These are phyloP conservation scores for Colletotrichum kahawae DNA, from an alignment of 2,329 filamentous ascomycete species.

Conservation along the genomic window DNA sequence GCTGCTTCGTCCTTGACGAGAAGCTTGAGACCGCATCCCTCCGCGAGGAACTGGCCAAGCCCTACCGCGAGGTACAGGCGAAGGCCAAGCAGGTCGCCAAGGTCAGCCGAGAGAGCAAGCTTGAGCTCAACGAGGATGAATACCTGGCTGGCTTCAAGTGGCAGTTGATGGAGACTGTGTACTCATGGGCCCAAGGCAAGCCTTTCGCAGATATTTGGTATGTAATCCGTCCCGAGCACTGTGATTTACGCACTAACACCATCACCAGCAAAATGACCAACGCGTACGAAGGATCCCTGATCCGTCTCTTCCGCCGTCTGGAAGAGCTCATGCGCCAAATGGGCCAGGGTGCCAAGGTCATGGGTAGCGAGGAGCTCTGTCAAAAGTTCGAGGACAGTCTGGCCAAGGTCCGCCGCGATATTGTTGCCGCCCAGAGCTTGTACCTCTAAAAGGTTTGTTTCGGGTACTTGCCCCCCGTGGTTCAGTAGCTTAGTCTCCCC, in stretches of 20 bases:
- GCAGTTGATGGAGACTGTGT: constrained; percentile 97
- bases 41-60: constrained; percentile 85
- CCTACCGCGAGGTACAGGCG: constrained; percentile 83
- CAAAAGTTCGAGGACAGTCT: constrained; percentile 90
- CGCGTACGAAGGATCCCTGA: constrained; percentile 94
- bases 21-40: constrained; percentile 81
- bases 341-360: constrained; percentile 94
- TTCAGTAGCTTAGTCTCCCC: background rate
- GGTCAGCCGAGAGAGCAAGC: constrained; percentile 92
- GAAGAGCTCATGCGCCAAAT: constrained; percentile 96
- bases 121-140: constrained; percentile 92
- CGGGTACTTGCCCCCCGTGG: background rate
- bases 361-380: constrained; percentile 94
- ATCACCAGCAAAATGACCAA: constrained; percentile 92
- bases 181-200: constrained; percentile 87
- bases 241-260: background rate
- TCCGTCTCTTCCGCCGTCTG: constrained; percentile 92
- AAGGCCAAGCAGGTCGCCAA: constrained; percentile 91
- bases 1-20: constrained; percentile 97
- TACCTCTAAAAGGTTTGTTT: constrained; percentile 68
- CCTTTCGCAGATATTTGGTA: constrained; percentile 96
- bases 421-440: constrained; percentile 92
- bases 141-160: constrained; percentile 90
- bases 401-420: constrained; percentile 86
- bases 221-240: constrained; percentile 40